Evolutionary conservation across 768 basidiomycete genomes (phyloP), one percentile per base, ranked within the genome.

Genomic region (Boletus eberwhitei): DNA sequence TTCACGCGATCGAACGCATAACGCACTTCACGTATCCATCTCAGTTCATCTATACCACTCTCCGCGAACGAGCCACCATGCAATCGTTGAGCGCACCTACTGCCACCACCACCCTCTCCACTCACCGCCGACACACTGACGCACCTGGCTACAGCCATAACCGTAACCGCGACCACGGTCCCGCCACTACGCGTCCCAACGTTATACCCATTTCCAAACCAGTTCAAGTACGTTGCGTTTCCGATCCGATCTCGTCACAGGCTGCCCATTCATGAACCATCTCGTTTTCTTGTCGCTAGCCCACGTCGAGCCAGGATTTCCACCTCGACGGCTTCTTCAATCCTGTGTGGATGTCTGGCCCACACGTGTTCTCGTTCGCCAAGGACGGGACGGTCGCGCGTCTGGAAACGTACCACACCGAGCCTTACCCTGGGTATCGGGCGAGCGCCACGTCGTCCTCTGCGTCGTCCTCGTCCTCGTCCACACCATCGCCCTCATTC

Each of bases 301-400:
- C 39, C 21, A 14, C n/a, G 32, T n/a, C 36, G 3, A 31, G 19
- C 16, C 50, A 24, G 26, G 70, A 86, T 80, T 69, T 86, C 75
- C 63, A 80, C 77, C 47, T 76, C 68, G 60, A 85, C 76, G 34
- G 75, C 68, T 54, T 82, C 75, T 52, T 76, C 70, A 53, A 75
- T 59, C 39, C 63, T 55, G 35, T 76, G 69, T 40, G 82, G 78
- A 68, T 57, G 58, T 53, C 59, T 2, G 60, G 66, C 39, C 59
- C 62, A 36, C 36, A 60, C 7, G 64, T 66, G 7, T 66, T 68
- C 42, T 53, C 58, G 8, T 66, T 64, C 7, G 41, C 61, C 31
- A 36, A 60, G 36, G 55, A 63, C 13, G 68, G 55, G 16, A 63
- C 43, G 48, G 34, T 71, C 39, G 44, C 59, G 9, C 40, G 31